These are phyloP conservation scores for Melanopsichium pennsylvanicum DNA, from an alignment of 1,284 basidiomycete genomes.

Conservation along the genomic window DNA sequence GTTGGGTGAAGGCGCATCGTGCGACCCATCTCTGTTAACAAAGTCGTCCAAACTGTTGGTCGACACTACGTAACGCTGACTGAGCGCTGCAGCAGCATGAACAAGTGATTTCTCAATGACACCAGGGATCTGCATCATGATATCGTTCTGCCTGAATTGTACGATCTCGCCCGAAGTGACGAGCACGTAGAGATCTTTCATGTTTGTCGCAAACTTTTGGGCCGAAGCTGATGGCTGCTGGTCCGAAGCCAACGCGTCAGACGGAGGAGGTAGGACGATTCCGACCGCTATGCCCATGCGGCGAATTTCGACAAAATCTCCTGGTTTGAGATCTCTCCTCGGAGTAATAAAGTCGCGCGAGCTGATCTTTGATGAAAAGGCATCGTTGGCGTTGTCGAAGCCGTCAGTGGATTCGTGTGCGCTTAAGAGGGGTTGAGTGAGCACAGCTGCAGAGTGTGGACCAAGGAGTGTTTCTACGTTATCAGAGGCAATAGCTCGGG, in stretches of 20 bases:
- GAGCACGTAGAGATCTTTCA: slow-evolving; percentile 33
- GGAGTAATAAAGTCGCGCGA: slow-evolving; percentile 26
- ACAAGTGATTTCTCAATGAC: slow-evolving; percentile 23
- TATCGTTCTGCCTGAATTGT: slow-evolving; percentile 30
- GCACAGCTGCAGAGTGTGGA: slow-evolving; percentile 6
- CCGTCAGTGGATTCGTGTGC: too few relatives aligned
- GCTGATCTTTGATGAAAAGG: slow-evolving; percentile 5
- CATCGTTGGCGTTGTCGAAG: too few relatives aligned
- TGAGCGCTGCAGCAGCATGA: neutral
- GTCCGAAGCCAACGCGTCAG: neutral
- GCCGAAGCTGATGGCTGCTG: neutral
- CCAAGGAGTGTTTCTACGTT: slow-evolving; percentile 22
- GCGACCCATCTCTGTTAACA: slow-evolving; percentile 10
- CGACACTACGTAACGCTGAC: slow-evolving; percentile 18
- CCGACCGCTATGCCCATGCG: slow-evolving; percentile 1
- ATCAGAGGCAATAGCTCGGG: neutral
- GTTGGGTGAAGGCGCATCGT: slow-evolving; percentile 11
- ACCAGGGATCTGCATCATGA: slow-evolving; percentile 40
- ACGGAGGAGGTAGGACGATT: slow-evolving; percentile 20
- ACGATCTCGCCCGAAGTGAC: slow-evolving; percentile 26
- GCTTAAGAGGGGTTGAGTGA: slow-evolving; percentile 20
- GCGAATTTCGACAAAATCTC: slow-evolving; percentile 46
- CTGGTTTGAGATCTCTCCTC: slow-evolving; percentile 14
- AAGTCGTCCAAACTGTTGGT: slow-evolving; percentile 13
- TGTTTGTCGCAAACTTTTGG: neutral